A percentile compares a stretch with the other conserved stretches of the same genome.
phyloP scores from a whole-genome alignment of 2,329 filamentous ascomycete species.

The Zymoseptoria pseudotritici region DNA sequence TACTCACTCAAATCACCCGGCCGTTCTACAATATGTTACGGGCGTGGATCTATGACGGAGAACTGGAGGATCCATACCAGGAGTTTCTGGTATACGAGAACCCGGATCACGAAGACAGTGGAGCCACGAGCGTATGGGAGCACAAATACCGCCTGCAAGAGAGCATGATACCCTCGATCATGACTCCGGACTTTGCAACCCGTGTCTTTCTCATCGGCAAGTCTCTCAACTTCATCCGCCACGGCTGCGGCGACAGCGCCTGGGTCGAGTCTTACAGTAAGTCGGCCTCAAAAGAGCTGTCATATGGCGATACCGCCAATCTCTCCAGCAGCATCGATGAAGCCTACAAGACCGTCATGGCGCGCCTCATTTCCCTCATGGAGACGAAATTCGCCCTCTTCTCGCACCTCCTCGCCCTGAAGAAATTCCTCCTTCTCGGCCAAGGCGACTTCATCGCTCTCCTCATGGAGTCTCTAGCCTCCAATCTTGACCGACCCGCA shows the following conservation, averaged over 20 bases:
- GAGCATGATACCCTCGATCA: constrained; percentile 85
- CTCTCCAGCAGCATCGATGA: constrained; percentile 92
- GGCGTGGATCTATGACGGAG: constrained; percentile 97
- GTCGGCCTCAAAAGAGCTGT: constrained; percentile 80
- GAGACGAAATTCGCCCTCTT: constrained; percentile 91
- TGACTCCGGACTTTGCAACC: constrained; percentile 86
- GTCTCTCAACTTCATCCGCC: constrained; percentile 94
- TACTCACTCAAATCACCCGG: constrained; percentile 77
- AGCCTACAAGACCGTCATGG: constrained; percentile 97
- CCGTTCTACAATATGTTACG: constrained; percentile 96
- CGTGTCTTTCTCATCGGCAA: constrained; percentile 98
- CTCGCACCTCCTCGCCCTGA: constrained; percentile 82
- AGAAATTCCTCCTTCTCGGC: constrained; percentile 88
- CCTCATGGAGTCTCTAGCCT: constrained; percentile 90
- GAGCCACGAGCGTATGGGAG: constrained; percentile 89
- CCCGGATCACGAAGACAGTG: constrained; percentile 48
- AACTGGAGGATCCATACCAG: constrained; percentile 88
- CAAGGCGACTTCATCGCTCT: constrained; percentile 96
- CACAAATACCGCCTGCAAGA: constrained; percentile 87
- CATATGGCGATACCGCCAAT: constrained; percentile 86
- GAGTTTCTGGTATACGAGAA: constrained; percentile 95
- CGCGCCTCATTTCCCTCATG: constrained; percentile 87
- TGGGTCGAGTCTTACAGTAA: constrained; percentile 98
- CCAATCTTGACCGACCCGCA: constrained; percentile 90
- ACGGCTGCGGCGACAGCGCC: constrained; percentile 84